Base-by-base conservation (phyloP, 140 eudicot species). In the Flaveria floridana region DNA sequence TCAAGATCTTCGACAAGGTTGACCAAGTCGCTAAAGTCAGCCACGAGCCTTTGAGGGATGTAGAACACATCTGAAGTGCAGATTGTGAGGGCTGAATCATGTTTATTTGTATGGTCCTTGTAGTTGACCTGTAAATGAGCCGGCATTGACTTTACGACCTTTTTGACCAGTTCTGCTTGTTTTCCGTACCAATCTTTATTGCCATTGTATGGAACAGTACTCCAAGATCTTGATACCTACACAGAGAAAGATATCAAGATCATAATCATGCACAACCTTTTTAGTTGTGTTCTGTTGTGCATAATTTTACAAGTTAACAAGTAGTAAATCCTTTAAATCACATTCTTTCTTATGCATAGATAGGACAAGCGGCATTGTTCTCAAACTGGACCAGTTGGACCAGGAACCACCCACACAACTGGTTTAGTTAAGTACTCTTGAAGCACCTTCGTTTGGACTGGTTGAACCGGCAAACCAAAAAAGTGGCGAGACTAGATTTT, bases 151-250 rank as follows among this genome's bases (percentile, higher is more conserved):
- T 79, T 79, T n/a, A 90, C 93, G 0, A 93, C 95, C 73, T 86
- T 80, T 65, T 83, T 93, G 3, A 93, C 95, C 89, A 85, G 82
- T 20, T 90, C 89, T 12, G 93, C 95, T 86, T 93, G 98, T 85
- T 90, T 88, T 3, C 61, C 73, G 8, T 81, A 83, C 92, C 93
- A 93, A 61, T 90, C 94, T 6, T 86, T 76, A 70, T 87, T 81
- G 65, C 86, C 86, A 14, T 84, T 74, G 18, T 75, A 51, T 48
- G 90, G 79, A 70, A 90, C 89, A 0, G 73, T 80, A 48, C 74
- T 86, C 98, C 98, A 90, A 13, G 98, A 93, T 74, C 88, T 82
- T 16, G 89, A 68, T 15, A 93, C 97, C 98, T 93, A 61, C 76
- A 77, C n/a, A 56, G 44, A 44, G 23, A 76, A 55, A 47, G 61